phyloP scores from a whole-genome alignment of 495 filamentous ascomycete species.

The Trypethelium eluteriae region DNA sequence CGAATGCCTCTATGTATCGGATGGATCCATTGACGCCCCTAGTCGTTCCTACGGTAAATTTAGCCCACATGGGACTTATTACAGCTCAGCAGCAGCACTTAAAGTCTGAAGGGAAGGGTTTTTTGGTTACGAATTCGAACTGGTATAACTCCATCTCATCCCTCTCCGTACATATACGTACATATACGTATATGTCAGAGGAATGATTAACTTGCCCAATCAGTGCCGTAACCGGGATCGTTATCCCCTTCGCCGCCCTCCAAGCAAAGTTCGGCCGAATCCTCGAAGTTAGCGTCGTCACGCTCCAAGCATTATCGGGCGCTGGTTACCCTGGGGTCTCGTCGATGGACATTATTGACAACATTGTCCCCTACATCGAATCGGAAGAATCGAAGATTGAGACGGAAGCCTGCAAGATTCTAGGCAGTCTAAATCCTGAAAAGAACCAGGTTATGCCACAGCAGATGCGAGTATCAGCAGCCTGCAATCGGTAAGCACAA shows the following conservation, averaged over 20 bases:
- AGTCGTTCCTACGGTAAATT: slow-evolving; percentile 36
- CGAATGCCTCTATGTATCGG: slow-evolving; percentile 36
- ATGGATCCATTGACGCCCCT: slow-evolving; percentile 34
- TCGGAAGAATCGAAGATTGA: slow-evolving; percentile 37
- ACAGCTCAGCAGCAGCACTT: slow-evolving; percentile 30
- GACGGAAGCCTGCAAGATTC: slow-evolving; percentile 35
- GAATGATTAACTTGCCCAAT: too few relatives aligned
- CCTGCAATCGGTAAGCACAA: slow-evolving; percentile 27
- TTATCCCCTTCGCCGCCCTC: slow-evolving; percentile 35
- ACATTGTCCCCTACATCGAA: slow-evolving; percentile 35
- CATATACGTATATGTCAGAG: too few relatives aligned
- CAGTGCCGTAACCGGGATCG: slow-evolving; percentile 33
- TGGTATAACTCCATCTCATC: slow-evolving; percentile 13
- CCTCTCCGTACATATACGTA: too few relatives aligned
- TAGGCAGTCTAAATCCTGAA: slow-evolving; percentile 29
- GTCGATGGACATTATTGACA: slow-evolving; percentile 39
- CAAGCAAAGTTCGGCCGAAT: slow-evolving; percentile 32
- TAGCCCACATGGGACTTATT: slow-evolving; percentile 31
- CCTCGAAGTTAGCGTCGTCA: slow-evolving; percentile 32
- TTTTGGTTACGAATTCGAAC: slow-evolving; percentile 37
- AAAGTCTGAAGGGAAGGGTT: slow-evolving; percentile 26
- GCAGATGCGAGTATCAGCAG: slow-evolving; percentile 28
- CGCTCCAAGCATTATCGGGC: slow-evolving; percentile 37
- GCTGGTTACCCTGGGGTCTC: slow-evolving; percentile 36
- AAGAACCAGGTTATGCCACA: slow-evolving; percentile 31